Conservation (phyloP, 495 filamentous ascomycete species). For the Penicillium lividum region DNA sequence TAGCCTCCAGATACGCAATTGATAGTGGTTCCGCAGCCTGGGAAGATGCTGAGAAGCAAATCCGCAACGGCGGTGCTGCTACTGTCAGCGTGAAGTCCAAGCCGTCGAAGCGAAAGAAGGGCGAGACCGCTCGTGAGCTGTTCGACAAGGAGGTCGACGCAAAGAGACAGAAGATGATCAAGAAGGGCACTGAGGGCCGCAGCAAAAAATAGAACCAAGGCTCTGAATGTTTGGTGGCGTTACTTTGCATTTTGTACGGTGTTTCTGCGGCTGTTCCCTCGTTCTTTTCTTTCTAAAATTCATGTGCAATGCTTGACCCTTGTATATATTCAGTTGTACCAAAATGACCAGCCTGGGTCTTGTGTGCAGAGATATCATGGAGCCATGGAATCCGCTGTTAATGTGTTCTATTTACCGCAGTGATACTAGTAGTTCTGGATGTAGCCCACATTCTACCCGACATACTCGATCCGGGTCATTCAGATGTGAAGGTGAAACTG, state of each 20-base stretch:
- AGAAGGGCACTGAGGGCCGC: constrained; percentile 55
- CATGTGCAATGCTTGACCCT: neutral
- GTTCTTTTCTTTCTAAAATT: neutral
- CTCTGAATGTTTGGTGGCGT: constrained; percentile 19
- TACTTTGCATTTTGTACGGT: constrained; percentile 29
- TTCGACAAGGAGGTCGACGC: constrained; percentile 50
- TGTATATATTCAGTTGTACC: neutral
- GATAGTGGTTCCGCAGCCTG: constrained; percentile 69
- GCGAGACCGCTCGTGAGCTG: constrained; percentile 56
- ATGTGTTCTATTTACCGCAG: neutral
- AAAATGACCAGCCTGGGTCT: neutral
- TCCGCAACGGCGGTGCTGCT: constrained; percentile 59
- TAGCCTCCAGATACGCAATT: constrained; percentile 71
- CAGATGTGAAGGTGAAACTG: no score
- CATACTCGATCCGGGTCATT: no score
- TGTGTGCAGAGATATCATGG: neutral
- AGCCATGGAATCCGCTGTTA: neutral
- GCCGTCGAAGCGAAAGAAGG: constrained; percentile 72
- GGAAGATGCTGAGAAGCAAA: constrained; percentile 81
- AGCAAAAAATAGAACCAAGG: constrained; percentile 31
- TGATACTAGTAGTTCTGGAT: neutral
- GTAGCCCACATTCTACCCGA: no score
- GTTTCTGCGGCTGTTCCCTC: constrained; percentile 4
- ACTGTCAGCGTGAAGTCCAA: constrained; percentile 86
- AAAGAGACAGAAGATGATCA: constrained; percentile 52